Percentiles rank a stretch among this genome's conserved stretches.
These are phyloP conservation scores for Volvariella surrecta DNA, from an alignment of 1,284 basidiomycete species.

Conservation along the genomic window DNA sequence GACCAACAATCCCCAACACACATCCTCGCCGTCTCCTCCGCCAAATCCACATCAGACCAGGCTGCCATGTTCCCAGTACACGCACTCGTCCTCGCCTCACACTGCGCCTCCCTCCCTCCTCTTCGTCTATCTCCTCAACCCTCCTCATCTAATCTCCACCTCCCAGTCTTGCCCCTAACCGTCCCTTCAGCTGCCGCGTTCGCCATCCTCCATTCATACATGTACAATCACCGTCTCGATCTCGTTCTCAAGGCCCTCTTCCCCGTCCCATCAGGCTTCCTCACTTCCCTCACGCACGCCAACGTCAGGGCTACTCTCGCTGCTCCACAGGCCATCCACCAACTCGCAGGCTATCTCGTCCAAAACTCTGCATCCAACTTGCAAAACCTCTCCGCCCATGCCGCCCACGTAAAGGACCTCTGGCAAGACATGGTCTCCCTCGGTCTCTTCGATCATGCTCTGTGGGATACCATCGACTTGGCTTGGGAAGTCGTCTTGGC, in stretches of 20 bases:
- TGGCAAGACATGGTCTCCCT: slow-evolving; percentile 68
- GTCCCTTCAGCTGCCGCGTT: slow-evolving; percentile 64
- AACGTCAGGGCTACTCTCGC: slow-evolving; percentile 34
- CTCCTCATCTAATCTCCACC: slow-evolving; percentile 27
- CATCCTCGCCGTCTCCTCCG: slow-evolving; percentile 42
- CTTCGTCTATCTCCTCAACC: slow-evolving; percentile 33
- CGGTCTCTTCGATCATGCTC: slow-evolving; percentile 52
- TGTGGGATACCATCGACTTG: slow-evolving; percentile 64
- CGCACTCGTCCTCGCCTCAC: slow-evolving; percentile 45
- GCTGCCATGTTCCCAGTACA: slow-evolving; percentile 45
- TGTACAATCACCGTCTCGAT: slow-evolving; percentile 55
- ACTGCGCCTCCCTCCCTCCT: slow-evolving; percentile 49
- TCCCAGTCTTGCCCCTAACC: slow-evolving; percentile 59
- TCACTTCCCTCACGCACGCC: slow-evolving; percentile 38
- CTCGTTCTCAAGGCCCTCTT: slow-evolving; percentile 46
- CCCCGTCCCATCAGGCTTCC: slow-evolving; percentile 46
- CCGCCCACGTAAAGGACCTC: slow-evolving; percentile 59
- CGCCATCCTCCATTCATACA: slow-evolving; percentile 50
- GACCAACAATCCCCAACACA: slow-evolving; percentile 43
- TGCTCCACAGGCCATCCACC: slow-evolving; percentile 35
- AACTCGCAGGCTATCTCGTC: slow-evolving; percentile 46
- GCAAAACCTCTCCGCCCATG: slow-evolving; percentile 42
- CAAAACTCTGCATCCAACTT: slow-evolving; percentile 32
- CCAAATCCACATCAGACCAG: slow-evolving; percentile 30
- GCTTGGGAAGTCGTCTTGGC: slow-evolving; percentile 66